phyloP scores from a whole-genome alignment of 345 rosid genomes.

The Linum trigynum region DNA sequence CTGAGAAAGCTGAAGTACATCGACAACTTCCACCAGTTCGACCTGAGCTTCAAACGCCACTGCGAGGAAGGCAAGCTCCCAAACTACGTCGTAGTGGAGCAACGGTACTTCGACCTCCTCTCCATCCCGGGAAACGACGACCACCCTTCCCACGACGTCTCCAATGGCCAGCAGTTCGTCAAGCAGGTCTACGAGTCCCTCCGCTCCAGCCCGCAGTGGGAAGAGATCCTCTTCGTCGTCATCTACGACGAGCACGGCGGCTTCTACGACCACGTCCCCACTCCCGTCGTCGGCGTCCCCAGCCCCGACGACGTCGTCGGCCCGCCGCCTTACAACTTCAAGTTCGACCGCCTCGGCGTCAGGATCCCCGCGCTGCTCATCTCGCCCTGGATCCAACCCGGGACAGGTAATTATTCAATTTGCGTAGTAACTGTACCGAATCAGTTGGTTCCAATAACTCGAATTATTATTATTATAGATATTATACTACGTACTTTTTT shows the following conservation, averaged over 20 bases:
- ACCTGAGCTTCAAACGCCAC: neutral
- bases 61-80: conserved; percentile 6
- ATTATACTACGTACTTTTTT: no score
- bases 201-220: conserved; percentile 49
- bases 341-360: conserved; percentile 49
- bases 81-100: conserved; percentile 4
- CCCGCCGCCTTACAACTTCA: conserved; percentile 37
- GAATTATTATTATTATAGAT: no score
- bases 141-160: conserved; percentile 50
- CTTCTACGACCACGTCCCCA: conserved; percentile 47
- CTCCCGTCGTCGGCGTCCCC: conserved; percentile 39
- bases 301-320: conserved; percentile 43
- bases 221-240: conserved; percentile 33
- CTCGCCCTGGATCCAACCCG: conserved; percentile 51
- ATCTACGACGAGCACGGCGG: conserved; percentile 57
- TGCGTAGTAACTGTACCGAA: no score
- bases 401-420: conserved; percentile 26
- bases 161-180: conserved; percentile 43
- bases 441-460: no score
- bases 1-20: conserved; percentile 4
- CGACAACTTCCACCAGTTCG: conserved; percentile 2
- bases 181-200: conserved; percentile 47
- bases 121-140: conserved; percentile 3
- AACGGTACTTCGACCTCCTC: neutral
- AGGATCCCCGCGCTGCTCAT: conserved; percentile 44